A percentile compares a stretch with the other conserved stretches of the same genome.
Conservation (phyloP, 768 basidiomycete species). For the Hygrophoropsis aurantiaca region DNA sequence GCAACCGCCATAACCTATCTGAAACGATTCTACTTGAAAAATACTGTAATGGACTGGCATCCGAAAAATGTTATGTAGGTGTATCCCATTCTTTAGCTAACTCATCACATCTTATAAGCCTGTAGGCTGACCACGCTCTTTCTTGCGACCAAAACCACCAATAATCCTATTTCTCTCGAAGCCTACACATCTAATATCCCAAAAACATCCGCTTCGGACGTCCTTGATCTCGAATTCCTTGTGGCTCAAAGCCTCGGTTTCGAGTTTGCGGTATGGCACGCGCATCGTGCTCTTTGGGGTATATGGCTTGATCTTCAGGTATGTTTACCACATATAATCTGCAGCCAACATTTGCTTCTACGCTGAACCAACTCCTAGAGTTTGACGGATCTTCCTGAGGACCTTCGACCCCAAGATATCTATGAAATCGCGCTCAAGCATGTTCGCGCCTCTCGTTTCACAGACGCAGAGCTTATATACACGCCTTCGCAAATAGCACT, state of each 20-base stretch:
- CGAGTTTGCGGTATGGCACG: slow-evolving; percentile 92
- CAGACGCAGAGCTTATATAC: slow-evolving; percentile 89
- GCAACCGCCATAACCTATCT: slow-evolving; percentile 90
- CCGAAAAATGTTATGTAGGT: slow-evolving; percentile 96
- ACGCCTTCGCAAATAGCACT: slow-evolving; percentile 93
- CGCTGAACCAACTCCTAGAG: slow-evolving; percentile 42
- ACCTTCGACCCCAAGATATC: slow-evolving; percentile 46
- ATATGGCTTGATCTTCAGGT: slow-evolving; percentile 89
- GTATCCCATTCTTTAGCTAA: background rate
- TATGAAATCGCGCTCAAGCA: slow-evolving; percentile 68
- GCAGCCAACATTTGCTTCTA: background rate
- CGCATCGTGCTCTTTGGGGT: slow-evolving; percentile 86
- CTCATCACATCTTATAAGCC: background rate
- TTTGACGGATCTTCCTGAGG: slow-evolving; percentile 49
- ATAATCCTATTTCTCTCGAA: slow-evolving; percentile 87
- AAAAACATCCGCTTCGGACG: slow-evolving; percentile 75
- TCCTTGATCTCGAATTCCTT: slow-evolving; percentile 93
- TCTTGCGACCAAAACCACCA: slow-evolving; percentile 96
- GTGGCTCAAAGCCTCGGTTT: slow-evolving; percentile 93
- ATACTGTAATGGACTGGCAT: slow-evolving; percentile 99
- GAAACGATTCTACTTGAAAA: slow-evolving; percentile 95
- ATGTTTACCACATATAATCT: slow-evolving; percentile 12
- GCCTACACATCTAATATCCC: slow-evolving; percentile 82
- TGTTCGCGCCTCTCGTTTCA: slow-evolving; percentile 79
- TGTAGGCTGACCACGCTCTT: slow-evolving; percentile 92